Evolutionary conservation across 2,329 filamentous ascomycete species (phyloP).

Genomic region (Penicillium vulpinum): DNA sequence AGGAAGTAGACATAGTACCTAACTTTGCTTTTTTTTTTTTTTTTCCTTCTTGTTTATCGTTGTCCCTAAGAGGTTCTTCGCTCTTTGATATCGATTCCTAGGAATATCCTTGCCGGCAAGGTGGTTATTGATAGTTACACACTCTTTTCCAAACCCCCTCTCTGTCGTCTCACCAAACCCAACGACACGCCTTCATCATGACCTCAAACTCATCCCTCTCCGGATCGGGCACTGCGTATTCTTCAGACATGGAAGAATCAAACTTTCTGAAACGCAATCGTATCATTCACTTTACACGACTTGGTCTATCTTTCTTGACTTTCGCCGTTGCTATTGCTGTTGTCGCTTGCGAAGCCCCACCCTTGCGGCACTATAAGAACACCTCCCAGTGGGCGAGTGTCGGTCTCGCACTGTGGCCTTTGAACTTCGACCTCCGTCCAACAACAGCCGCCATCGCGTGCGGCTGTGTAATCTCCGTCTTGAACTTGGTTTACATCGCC

Average conservation of each 20-base stretch:
- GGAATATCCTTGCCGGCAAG: slow-evolving; percentile 21
- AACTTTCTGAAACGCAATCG: slow-evolving; percentile 36
- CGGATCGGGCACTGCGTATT: slow-evolving; percentile 32
- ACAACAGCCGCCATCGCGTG: slow-evolving; percentile 40
- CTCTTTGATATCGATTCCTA: slow-evolving; percentile 3
- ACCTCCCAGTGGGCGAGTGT: slow-evolving; percentile 37
- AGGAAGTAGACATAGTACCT: slow-evolving; percentile 3
- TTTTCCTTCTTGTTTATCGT: slow-evolving; percentile 16
- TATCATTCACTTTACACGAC: slow-evolving; percentile 35
- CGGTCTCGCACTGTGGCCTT: slow-evolving; percentile 44
- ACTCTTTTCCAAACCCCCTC: slow-evolving; percentile 1
- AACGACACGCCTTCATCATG: slow-evolving; percentile 23
- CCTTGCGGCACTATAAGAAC: slow-evolving; percentile 40
- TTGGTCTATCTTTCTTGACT: slow-evolving; percentile 36
- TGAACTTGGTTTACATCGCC: slow-evolving; percentile 36
- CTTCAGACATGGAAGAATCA: slow-evolving; percentile 40
- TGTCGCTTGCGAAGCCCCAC: slow-evolving; percentile 41
- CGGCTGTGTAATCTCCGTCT: slow-evolving; percentile 37
- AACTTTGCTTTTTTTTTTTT: slow-evolving; percentile 18
- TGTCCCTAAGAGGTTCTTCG: slow-evolving; percentile 6
- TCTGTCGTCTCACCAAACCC: background rate
- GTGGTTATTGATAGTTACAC: slow-evolving; percentile 3
- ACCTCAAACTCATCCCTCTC: slow-evolving; percentile 28
- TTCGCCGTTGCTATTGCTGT: slow-evolving; percentile 32
- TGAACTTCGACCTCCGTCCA: slow-evolving; percentile 44